Conservation (phyloP, 208 protist genomes). For the Leishmania gerbilli region DNA sequence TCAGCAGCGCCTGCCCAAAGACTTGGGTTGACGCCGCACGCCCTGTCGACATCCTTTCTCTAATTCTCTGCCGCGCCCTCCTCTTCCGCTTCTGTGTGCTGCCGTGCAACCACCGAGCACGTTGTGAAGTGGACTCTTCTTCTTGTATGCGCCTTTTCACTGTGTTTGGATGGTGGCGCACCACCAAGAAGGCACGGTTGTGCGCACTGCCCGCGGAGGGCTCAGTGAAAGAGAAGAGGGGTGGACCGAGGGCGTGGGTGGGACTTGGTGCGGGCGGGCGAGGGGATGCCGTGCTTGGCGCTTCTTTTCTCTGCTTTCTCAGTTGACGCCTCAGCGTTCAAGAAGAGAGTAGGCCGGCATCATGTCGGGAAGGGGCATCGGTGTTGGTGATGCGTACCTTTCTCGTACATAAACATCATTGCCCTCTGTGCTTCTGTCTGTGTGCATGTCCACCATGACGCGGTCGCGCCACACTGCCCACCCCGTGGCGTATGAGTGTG, state of each 20-base stretch:
- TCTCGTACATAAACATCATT: not conserved
- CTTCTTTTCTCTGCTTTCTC: not conserved
- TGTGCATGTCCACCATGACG: not conserved
- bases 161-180: not conserved
- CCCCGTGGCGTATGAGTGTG: not conserved
- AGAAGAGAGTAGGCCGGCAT: not conserved
- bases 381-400: not conserved
- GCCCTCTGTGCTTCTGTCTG: not conserved
- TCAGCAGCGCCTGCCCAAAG: not conserved
- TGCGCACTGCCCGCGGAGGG: not conserved
- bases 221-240: not conserved
- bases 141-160: not conserved
- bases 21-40: not conserved
- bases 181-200: not conserved
- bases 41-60: not conserved
- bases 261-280: not conserved
- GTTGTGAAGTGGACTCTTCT: not conserved
- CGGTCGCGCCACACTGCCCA: not conserved
- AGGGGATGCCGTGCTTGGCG: not conserved
- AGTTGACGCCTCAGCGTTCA: not conserved
- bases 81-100: not conserved
- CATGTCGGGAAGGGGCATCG: not conserved
- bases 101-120: not conserved
- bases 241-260: not conserved
- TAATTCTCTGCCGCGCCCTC: not conserved